These are phyloP conservation scores for Lanmaoa pseudosensibilis DNA, from an alignment of 768 basidiomycete species.

Conservation along the genomic window DNA sequence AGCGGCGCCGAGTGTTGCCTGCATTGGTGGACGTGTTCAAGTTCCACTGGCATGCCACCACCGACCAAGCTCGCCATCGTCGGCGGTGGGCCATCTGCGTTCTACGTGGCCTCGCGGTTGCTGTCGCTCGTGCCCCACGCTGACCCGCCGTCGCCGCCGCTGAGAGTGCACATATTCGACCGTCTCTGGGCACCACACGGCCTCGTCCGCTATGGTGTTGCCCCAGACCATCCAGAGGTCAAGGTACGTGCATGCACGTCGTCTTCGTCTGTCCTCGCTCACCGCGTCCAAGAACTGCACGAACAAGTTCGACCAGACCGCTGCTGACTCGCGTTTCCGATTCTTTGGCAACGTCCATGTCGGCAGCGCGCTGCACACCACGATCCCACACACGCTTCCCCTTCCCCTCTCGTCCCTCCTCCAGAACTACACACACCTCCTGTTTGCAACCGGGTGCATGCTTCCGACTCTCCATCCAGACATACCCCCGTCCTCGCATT, in stretches of 20 bases:
- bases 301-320: constrained; percentile 86
- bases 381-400: constrained; percentile 52
- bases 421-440: constrained; percentile 76
- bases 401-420: constrained; percentile 64
- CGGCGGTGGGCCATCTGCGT: constrained; percentile 95
- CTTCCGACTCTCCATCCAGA: constrained; percentile 58
- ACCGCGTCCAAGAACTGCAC: constrained; percentile 78
- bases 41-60: constrained; percentile 9
- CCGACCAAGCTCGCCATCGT: constrained; percentile 79
- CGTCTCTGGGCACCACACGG: constrained; percentile 94
- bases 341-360: constrained; percentile 93
- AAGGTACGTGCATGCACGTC: constrained; percentile 50
- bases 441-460: constrained; percentile 86
- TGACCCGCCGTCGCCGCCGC: constrained; percentile 32
- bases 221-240: constrained; percentile 98
- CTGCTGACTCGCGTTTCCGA: constrained; percentile 74
- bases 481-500: constrained; percentile 49
- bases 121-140: constrained; percentile 56
- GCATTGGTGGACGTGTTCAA: constrained; percentile 45
- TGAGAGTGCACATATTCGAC: constrained; percentile 86
- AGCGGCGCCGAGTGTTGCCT: constrained; percentile 61
- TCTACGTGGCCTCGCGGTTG: constrained; percentile 90
- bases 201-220: constrained; percentile 92
- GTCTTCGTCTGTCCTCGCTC: constrained; percentile 8
- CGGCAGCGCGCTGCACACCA: constrained; percentile 32